Evolutionary conservation across 768 basidiomycete species (phyloP).

Genomic region (Wakefieldia striispora): DNA sequence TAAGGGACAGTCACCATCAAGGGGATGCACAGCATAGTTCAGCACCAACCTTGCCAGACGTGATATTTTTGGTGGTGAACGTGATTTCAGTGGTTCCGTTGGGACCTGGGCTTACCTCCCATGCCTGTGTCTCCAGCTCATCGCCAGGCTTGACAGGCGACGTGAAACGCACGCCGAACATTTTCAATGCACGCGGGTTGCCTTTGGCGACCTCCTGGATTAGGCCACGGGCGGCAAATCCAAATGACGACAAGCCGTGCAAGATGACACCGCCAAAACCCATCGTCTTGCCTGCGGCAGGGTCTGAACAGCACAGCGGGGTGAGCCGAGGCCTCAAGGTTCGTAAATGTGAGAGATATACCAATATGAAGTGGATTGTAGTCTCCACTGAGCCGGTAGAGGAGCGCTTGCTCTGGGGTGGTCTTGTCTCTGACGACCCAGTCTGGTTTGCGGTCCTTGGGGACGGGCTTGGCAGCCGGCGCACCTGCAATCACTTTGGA

Average conservation of each 20-base stretch:
- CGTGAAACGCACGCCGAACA: constrained; percentile 76
- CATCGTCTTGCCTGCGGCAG: constrained; percentile 61
- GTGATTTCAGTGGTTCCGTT: constrained; percentile 57
- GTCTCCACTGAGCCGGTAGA: constrained; percentile 75
- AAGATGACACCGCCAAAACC: constrained; percentile 86
- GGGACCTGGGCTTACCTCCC: constrained; percentile 71
- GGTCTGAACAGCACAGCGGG: constrained; percentile 46
- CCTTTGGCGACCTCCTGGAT: constrained; percentile 60
- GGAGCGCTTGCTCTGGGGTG: constrained; percentile 60
- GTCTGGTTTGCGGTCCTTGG: constrained; percentile 59
- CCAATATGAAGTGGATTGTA: constrained; percentile 80
- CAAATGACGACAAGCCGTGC: constrained; percentile 80
- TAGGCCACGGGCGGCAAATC: constrained; percentile 77
- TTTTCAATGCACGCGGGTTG: constrained; percentile 59
- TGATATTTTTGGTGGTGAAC: constrained; percentile 60
- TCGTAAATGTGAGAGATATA: constrained; percentile 25
- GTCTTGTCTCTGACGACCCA: constrained; percentile 62
- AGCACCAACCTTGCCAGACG: constrained; percentile 52
- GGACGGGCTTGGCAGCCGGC: constrained; percentile 58
- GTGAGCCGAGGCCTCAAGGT: background rate
- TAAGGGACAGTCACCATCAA: constrained; percentile 15
- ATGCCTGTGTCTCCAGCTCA: constrained; percentile 70
- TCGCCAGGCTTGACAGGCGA: constrained; percentile 84
- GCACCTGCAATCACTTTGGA: constrained; percentile 59
- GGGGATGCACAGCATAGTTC: background rate